Percentiles rank a stretch among this genome's conserved stretches.
Conservation (phyloP, 176 grass and related monocot genomes). For the Typha latifolia region DNA sequence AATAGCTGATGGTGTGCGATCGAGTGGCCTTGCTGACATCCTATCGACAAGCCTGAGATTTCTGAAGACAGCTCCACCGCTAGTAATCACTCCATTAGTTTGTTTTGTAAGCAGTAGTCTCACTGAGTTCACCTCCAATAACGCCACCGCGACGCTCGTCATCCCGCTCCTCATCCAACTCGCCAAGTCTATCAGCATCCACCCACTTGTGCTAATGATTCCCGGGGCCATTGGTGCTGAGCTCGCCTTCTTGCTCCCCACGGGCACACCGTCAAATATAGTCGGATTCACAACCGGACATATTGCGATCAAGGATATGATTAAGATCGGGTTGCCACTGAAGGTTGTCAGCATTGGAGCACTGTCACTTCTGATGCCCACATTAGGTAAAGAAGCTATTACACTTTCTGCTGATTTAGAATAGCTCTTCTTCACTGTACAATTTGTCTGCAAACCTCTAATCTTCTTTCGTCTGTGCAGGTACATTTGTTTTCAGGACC, state of each 20-base stretch:
- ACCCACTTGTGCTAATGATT: slow-evolving; percentile 59
- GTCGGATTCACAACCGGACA: slow-evolving; percentile 60
- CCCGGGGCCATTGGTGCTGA: slow-evolving; percentile 53
- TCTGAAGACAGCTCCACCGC: slow-evolving; percentile 29
- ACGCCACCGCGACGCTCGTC: slow-evolving; percentile 53
- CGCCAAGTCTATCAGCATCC: slow-evolving; percentile 39
- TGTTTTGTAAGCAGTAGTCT: slow-evolving; percentile 47
- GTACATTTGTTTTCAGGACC: slow-evolving; percentile 35
- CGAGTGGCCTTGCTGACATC: slow-evolving; percentile 25
- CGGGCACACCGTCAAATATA: slow-evolving; percentile 55
- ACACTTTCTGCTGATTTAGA: not conserved
- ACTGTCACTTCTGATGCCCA: slow-evolving; percentile 50
- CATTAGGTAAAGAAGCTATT: slow-evolving; percentile 42
- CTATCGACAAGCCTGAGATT: slow-evolving; percentile 36
- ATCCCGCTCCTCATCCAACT: slow-evolving; percentile 61
- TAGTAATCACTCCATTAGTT: slow-evolving; percentile 37
- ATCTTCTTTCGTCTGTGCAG: slow-evolving; percentile 16
- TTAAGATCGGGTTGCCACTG: slow-evolving; percentile 47
- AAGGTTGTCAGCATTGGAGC: slow-evolving; percentile 43
- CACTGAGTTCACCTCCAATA: slow-evolving; percentile 56
- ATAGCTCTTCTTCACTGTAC: not conserved
- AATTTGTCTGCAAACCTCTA: not conserved
- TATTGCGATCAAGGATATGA: slow-evolving; percentile 64
- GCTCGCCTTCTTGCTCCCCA: slow-evolving; percentile 58
- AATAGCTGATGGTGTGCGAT: slow-evolving; percentile 10